phyloP scores from a whole-genome alignment of 2,329 filamentous ascomycete species.

The Furcasterigmium sp. region DNA sequence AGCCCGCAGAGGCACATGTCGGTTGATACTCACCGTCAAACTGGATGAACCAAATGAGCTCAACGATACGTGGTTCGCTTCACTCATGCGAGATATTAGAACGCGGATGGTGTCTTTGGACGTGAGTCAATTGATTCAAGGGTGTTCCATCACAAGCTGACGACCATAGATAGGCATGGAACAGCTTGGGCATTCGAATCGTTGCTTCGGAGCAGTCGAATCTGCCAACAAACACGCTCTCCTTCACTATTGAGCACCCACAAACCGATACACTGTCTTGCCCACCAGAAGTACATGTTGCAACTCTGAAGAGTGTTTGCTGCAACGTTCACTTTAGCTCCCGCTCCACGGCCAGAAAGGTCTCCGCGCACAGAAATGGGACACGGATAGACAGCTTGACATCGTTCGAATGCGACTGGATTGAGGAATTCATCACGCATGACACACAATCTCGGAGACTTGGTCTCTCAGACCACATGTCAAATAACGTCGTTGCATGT shows the following conservation, averaged over 20 bases:
- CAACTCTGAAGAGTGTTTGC: no score
- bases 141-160: neutral
- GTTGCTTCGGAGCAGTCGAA: neutral
- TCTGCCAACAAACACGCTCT: neutral
- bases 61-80: neutral
- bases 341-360: no score
- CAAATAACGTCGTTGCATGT: neutral
- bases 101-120: neutral
- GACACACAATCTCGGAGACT: neutral
- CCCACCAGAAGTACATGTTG: no score
- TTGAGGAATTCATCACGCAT: neutral
- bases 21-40: neutral
- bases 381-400: no score
- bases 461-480: no score
- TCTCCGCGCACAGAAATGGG: no score
- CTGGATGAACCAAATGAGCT: neutral
- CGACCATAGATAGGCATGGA: constrained; percentile 6
- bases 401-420: neutral
- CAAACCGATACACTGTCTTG: no score
- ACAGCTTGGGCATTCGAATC: constrained; percentile 5
- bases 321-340: no score
- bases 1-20: constrained; percentile 1
- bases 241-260: neutral
- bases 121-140: neutral
- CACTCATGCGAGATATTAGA: neutral